Evolutionary conservation across 306 rosid genomes (phyloP).

Genomic region (Cucumis melo): DNA sequence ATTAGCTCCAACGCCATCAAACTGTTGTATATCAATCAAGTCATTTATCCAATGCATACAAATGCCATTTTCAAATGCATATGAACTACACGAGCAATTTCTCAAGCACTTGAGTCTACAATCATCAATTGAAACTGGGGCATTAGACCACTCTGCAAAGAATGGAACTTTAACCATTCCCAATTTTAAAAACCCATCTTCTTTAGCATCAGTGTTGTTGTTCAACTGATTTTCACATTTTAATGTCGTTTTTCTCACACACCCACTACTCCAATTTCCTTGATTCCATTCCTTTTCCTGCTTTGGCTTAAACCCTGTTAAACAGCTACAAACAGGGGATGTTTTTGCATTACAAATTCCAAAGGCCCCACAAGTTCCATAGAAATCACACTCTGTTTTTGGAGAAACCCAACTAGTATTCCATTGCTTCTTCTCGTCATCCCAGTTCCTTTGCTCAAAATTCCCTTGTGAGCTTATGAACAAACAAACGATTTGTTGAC

Average conservation of each 20-base stretch:
- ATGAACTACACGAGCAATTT: constrained; percentile 36
- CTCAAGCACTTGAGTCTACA: constrained; percentile 17
- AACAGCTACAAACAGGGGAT: constrained; percentile 29
- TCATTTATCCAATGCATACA: constrained; percentile 27
- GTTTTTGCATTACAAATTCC: constrained; percentile 17
- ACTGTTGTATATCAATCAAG: constrained; percentile 19
- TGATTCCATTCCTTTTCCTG: constrained; percentile 12
- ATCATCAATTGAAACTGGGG: not conserved
- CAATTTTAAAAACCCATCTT: constrained; percentile 17
- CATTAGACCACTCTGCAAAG: not conserved
- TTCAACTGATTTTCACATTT: constrained; percentile 11
- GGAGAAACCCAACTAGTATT: not conserved
- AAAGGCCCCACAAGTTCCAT: constrained; percentile 30
- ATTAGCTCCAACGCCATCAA: not conserved
- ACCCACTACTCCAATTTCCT: constrained; percentile 25
- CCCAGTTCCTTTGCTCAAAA: not conserved
- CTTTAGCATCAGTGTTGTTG: not conserved
- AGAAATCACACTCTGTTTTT: constrained; percentile 16
- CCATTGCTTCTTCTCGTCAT: not conserved
- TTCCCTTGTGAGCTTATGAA: constrained; percentile 10
- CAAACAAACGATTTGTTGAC: not conserved
- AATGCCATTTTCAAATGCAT: constrained; percentile 19
- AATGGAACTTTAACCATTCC: constrained; percentile 23
- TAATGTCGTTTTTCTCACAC: constrained; percentile 18
- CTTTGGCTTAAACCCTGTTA: constrained; percentile 30